Base-by-base conservation (phyloP, 2,329 filamentous ascomycete species). In the Colletotrichum musicola region DNA sequence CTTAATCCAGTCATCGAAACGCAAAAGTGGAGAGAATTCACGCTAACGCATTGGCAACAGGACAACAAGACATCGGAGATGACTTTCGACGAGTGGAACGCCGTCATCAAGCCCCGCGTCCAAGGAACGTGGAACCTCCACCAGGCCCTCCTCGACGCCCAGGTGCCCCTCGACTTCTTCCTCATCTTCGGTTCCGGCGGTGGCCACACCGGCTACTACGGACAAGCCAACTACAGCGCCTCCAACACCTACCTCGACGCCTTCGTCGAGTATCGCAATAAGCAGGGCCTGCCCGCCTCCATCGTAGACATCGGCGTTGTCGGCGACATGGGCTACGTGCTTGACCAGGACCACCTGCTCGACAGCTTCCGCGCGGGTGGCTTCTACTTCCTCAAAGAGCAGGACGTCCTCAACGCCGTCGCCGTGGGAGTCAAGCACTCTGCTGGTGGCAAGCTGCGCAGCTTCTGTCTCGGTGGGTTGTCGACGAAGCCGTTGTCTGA, bases 111-210 rank as follows among this genome's bases (percentile, higher is more conserved):
- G 9, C 79, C 81, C 6, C 83, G 84, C 63, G 77, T 82, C 9
- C 46, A 72, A 3, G 82, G 82, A 3, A 80, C 80, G 1, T 80
- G 77, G 77, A 83, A 84, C 62, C 70, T 84, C 0, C 78, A 83
- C 60, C 61, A 78, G 12, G 68, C 73, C 13, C 71, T 79, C 2
- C 30, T 66, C 7, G 69, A 72, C 0, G 50, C 61, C 2, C 49
- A 71, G 4, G 18, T 46, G 0, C 75, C 77, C 0, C 70, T 80
- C 1, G 78, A 81, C 64, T 82, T 84, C 69, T 81, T 83, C 71
- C 65, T 83, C 77, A 79, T 83, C 18, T 81, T 86, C 14, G 88
- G 86, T 0, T 85, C 85, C 3, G 81, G 83, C 0, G 82, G 84
- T 3, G 81, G 85, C 10, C 78, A 84, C 27, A 70, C 80, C 1